These are phyloP conservation scores for Spergularia marina DNA, from an alignment of 148 eudicot species.

Conservation along the genomic window DNA sequence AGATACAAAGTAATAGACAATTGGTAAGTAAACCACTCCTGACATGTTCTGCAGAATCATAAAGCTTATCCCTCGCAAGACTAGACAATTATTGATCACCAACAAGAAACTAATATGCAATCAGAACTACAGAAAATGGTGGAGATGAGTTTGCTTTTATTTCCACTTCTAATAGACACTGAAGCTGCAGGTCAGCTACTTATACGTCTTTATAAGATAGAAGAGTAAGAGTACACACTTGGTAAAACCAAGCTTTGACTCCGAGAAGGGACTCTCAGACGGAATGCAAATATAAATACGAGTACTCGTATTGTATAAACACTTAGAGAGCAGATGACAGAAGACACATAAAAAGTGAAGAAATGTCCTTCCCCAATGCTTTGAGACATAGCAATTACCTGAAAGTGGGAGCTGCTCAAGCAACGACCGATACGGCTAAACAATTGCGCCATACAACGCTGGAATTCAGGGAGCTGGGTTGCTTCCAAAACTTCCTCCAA, in stretches of 20 bases:
- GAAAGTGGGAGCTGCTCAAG: slow-evolving; percentile 88
- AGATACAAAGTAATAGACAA: neutral
- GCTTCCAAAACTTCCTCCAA: slow-evolving; percentile 92
- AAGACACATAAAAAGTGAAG: neutral
- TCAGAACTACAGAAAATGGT: neutral
- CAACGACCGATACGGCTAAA: slow-evolving; percentile 70
- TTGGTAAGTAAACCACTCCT: neutral
- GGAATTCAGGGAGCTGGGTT: slow-evolving; percentile 82
- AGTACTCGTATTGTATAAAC: no score
- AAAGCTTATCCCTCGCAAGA: neutral
- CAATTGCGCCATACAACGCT: slow-evolving; percentile 84
- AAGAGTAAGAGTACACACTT: neutral
- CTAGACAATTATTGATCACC: neutral
- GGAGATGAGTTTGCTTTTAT: neutral
- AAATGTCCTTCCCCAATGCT: neutral
- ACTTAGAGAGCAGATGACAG: no score
- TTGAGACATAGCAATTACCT: slow-evolving; percentile 43
- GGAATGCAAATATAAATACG: no score
- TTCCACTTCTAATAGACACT: neutral
- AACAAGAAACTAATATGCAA: neutral
- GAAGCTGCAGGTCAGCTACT: neutral
- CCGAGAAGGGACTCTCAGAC: no score
- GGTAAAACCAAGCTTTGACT: no score
- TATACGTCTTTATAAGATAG: neutral
- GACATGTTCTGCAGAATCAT: neutral